Evolutionary conservation across 108 stramenopile genomes (phyloP), one percentile per base, ranked within the genome.

Genomic region (Skeletonema menzelii): DNA sequence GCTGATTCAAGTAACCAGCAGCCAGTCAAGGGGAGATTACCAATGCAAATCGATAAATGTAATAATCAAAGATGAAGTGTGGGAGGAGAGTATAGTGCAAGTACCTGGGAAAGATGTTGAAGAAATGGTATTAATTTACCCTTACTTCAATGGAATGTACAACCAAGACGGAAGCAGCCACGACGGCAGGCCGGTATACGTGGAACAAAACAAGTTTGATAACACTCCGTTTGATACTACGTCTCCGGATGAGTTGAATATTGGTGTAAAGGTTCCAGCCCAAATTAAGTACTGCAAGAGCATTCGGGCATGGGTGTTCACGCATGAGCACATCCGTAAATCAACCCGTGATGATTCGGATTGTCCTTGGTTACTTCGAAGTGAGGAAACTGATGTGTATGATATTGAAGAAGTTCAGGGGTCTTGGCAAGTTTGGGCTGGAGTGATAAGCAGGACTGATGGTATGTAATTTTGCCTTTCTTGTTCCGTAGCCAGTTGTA

Each of bases 261-360:
- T 47, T 3, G 5, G 3, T 27, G 32, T 34, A 3, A 56, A 35
- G 20, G 19, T 73, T 4, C n/a, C 27, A 6, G 72, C 72, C 8
- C 15, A 73, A 38, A 64, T 73, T 17, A 56, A 64, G 27, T 73
- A 73, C 24, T 73, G 72, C 27, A 20, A 34, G 17, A 22, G 37
- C 8, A 27, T 40, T 28, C 3, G 31, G 5, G 63, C 63, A 1
- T 73, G 72, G 72, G 72, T 64, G 0, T 73, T 73, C 5, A 73
- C 20, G 31, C 62, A 73, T 15, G 15, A 46, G 19, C 1, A 73
- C 27, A 73, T 73, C 7, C 27, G 61, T 2, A 72, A 72, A n/a
- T 72, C 61, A 32, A 31, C 19, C 31, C 56, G 26, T 19, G 56
- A 57, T 30, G 32, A 56, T 30, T 28, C 27, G 31, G 32, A 38